Evolutionary conservation across 768 basidiomycete genomes (phyloP), one percentile per base, ranked within the genome.

Genomic region (Infundibulicybe gibba): DNA sequence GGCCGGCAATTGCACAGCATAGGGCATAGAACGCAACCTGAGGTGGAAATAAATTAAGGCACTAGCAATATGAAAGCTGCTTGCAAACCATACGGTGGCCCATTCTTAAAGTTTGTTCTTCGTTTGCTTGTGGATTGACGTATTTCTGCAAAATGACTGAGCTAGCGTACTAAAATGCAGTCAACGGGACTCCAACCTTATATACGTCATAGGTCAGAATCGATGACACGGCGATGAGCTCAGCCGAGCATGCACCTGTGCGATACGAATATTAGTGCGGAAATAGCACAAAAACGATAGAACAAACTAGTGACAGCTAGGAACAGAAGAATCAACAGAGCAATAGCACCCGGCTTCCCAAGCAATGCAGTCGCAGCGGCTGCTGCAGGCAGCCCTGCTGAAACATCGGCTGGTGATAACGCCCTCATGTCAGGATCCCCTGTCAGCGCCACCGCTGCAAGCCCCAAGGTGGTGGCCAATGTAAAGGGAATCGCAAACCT

Each of bases 211-310:
- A 93, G 0, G 92, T 92, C 56, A 93, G 59, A 41, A 94, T 59
- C 0, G 81, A 81, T 1, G 90, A 92, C 2, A 94, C 90, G 0
- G 93, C 94, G 55, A 97, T 94, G 47, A 94, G 74, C 65, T 97
- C 94, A 11, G 94, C 94, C 39, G 83, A 84, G 38, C 86, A 88
- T 2, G 92, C 90, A 40, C 25, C 25, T 25, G 25, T 25, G 8
- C 25, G 25, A 25, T 25, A 4, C 8, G 8, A 25, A 4, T 25
- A 25, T 25, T 3, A 25, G 25, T 25, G 25, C 25, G 25, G 25
- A 25, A 25, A 25, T 25, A 8, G 8, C 25, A 25, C 25, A 8
- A 25, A 25, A 8, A 25, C 8, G 25, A 25, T 25, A 25, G 8
- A 25, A 25, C 25, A 25, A 25, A 25, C 83, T 81, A 1, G 89